Conservation (phyloP, 352 stramenopile species). For the Globisporangium spinosum region DNA sequence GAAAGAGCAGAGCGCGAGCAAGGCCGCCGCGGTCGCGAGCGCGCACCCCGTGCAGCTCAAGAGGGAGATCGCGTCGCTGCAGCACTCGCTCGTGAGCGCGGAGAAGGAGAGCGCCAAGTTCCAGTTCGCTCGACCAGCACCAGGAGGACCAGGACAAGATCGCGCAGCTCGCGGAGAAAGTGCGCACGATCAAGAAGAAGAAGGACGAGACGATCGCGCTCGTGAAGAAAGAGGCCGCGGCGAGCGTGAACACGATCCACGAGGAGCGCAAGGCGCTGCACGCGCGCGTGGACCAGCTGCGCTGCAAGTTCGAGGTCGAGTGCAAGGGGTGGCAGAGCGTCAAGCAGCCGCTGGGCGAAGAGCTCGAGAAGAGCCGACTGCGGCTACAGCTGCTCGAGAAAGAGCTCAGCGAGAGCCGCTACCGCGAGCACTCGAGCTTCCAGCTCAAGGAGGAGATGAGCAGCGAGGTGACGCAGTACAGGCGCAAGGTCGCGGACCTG, state of each 20-base stretch:
- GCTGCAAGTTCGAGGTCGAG: conserved; percentile 60
- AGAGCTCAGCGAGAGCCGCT: conserved; percentile 56
- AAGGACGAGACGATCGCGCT: conserved; percentile 57
- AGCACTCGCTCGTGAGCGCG: conserved; percentile 34
- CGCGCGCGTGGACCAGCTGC: conserved; percentile 56
- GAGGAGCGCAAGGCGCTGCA: conserved; percentile 74
- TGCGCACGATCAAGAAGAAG: conserved; percentile 59
- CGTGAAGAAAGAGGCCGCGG: conserved; percentile 47
- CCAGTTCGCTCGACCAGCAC: conserved; percentile 69
- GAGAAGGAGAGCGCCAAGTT: conserved; percentile 47
- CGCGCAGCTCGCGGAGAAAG: conserved; percentile 39
- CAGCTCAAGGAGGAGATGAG: conserved; percentile 70
- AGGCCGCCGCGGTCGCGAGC: conserved; percentile 47
- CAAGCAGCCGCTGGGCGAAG: conserved; percentile 45
- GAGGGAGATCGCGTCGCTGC: conserved; percentile 62
- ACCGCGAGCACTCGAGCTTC: conserved; percentile 57
- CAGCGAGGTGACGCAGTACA: conserved; percentile 40
- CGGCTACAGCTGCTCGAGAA: conserved; percentile 60
- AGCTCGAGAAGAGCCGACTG: conserved; percentile 49
- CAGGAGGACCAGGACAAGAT: conserved; percentile 62
- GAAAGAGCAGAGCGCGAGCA: conserved; percentile 58
- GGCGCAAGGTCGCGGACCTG: conserved; percentile 57
- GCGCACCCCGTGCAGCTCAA: conserved; percentile 72
- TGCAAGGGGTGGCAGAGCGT: conserved; percentile 63
- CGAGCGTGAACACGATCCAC: conserved; percentile 51